phyloP scores from a whole-genome alignment of 2,329 filamentous ascomycete genomes.

The Trichoderma gracile region DNA sequence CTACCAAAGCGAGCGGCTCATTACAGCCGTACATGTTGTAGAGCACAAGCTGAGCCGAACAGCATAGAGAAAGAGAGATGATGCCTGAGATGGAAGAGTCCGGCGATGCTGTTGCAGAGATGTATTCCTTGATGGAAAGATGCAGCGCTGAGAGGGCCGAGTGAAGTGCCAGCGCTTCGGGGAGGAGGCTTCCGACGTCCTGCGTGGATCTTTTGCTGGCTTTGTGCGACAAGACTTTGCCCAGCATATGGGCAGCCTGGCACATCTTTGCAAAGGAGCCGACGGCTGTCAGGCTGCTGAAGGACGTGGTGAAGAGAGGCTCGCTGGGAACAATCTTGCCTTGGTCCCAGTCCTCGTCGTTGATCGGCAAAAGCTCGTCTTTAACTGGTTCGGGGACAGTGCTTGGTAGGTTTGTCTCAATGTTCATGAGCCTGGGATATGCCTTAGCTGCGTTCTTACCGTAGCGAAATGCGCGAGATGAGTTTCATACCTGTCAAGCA shows the following conservation, averaged over 20 bases:
- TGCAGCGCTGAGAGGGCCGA: conserved; percentile 8
- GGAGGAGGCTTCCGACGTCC: conserved; percentile 4
- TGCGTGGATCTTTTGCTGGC: conserved; percentile 3
- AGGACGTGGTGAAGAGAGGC: conserved; percentile 11
- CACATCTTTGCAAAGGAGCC: conserved; percentile 19
- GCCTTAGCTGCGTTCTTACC: neutral
- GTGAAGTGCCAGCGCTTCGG: conserved; percentile 11
- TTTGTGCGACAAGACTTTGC: conserved; percentile 10
- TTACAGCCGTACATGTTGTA: conserved; percentile 18
- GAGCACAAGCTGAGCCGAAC: conserved; percentile 8
- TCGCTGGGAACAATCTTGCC: conserved; percentile 18
- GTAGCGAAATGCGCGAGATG: neutral
- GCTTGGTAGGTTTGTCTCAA: conserved; percentile 14
- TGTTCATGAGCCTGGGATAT: conserved; percentile 5
- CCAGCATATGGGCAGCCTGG: conserved; percentile 14
- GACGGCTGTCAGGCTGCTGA: conserved; percentile 13
- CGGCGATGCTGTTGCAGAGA: neutral
- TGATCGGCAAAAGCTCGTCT: conserved; percentile 15
- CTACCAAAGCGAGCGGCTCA: neutral
- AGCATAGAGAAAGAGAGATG: neutral
- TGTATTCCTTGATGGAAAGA: conserved; percentile 4
- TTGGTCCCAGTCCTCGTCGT: conserved; percentile 18
- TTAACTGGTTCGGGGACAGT: conserved; percentile 6
- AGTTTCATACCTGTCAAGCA: conserved; percentile 1
- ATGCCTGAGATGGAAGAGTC: neutral